Conservation (phyloP, 1,284 basidiomycete species). For the Pisolithus thermaeus region DNA sequence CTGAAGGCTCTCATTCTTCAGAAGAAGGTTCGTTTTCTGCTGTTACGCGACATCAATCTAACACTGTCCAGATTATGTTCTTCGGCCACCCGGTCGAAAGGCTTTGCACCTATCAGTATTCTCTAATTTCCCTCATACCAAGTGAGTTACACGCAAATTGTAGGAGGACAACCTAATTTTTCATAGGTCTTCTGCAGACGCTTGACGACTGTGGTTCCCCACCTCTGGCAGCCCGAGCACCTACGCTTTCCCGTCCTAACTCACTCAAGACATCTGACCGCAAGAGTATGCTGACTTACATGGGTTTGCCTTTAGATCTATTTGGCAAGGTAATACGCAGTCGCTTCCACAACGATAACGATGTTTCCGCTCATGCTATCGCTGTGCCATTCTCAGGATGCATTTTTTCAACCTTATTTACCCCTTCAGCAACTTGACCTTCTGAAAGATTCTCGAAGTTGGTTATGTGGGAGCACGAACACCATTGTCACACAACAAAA, state of each 20-base stretch:
- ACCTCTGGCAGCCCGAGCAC: slow-evolving; percentile 66
- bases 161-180: background rate
- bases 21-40: slow-evolving; percentile 54
- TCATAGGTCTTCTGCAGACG: slow-evolving; percentile 73
- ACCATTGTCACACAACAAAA: slow-evolving; percentile 92
- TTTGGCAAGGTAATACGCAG: slow-evolving; percentile 62
- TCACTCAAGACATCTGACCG: slow-evolving; percentile 87
- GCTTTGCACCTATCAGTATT: slow-evolving; percentile 97
- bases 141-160: slow-evolving; percentile 37
- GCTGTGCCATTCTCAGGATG: slow-evolving; percentile 44
- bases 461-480: slow-evolving; percentile 93
- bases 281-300: slow-evolving; percentile 85
- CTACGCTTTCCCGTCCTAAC: slow-evolving; percentile 64
- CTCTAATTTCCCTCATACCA: slow-evolving; percentile 79
- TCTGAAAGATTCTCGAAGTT: slow-evolving; percentile 73
- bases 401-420: slow-evolving; percentile 97
- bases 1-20: slow-evolving; percentile 94
- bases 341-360: background rate
- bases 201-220: slow-evolving; percentile 93
- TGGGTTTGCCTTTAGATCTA: slow-evolving; percentile 85
- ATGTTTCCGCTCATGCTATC: background rate
- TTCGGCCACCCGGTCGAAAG: slow-evolving; percentile 96
- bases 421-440: slow-evolving; percentile 95
- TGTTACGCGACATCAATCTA: slow-evolving; percentile 1
- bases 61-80: slow-evolving; percentile 77